These are phyloP conservation scores for Termitomyces sp. DNA, from an alignment of 768 basidiomycete genomes.

Conservation along the genomic window DNA sequence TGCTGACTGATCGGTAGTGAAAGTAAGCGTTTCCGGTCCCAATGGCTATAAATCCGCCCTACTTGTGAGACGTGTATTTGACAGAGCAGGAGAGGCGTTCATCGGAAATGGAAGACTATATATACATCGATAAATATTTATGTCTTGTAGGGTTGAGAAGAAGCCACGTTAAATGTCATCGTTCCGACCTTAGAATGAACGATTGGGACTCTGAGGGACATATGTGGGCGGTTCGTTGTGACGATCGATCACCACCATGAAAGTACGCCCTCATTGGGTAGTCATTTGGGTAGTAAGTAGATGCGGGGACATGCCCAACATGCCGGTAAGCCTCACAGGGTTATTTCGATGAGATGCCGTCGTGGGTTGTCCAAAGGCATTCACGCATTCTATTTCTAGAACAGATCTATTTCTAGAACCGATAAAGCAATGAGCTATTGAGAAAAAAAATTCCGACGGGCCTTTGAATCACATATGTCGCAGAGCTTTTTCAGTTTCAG, in stretches of 20 bases:
- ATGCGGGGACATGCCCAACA: background rate
- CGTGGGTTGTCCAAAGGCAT: too few relatives aligned
- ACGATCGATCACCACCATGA: background rate
- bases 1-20: too few relatives aligned
- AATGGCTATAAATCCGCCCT: too few relatives aligned
- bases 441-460: background rate
- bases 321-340: background rate
- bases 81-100: background rate
- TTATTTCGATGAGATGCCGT: background rate
- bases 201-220: background rate
- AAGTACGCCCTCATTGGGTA: background rate
- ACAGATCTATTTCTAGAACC: background rate
- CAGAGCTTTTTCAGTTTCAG: too few relatives aligned
- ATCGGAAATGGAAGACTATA: background rate
- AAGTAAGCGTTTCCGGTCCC: too few relatives aligned
- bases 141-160: background rate
- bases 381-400: background rate
- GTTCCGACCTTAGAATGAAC: background rate
- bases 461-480: background rate
- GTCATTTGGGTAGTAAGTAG: background rate
- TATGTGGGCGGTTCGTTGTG: background rate
- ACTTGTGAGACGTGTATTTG: too few relatives aligned
- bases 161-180: background rate
- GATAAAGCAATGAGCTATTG: background rate
- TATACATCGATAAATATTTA: background rate